phyloP scores from a whole-genome alignment of 2,329 filamentous ascomycete genomes.

The Aspergillus novofumigatus region DNA sequence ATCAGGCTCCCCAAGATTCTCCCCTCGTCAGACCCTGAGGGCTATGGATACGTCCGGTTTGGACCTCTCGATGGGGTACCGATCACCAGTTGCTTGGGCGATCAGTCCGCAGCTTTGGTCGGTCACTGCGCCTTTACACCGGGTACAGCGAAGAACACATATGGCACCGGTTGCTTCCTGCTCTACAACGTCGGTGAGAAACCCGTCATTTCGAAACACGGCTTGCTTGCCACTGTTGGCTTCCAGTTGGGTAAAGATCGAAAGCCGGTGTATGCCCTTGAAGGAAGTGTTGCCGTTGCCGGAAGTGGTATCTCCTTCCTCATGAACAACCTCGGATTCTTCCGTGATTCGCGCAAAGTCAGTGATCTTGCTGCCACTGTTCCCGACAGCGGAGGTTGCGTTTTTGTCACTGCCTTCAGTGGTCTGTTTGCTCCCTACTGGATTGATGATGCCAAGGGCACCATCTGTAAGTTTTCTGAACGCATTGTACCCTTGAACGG shows the following conservation, averaged over 20 bases:
- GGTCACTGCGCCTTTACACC: constrained; percentile 80
- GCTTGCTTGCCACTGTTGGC: constrained; percentile 79
- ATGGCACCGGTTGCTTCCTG: constrained; percentile 85
- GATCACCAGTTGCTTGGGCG: constrained; percentile 81
- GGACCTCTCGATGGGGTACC: constrained; percentile 65
- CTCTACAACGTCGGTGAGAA: constrained; percentile 83
- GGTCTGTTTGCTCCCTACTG: constrained; percentile 90
- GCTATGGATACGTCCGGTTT: constrained; percentile 63
- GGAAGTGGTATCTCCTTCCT: constrained; percentile 76
- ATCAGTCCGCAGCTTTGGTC: constrained; percentile 81
- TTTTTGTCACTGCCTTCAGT: constrained; percentile 86
- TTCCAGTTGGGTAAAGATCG: constrained; percentile 71
- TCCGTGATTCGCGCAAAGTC: constrained; percentile 59
- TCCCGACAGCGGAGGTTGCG: constrained; percentile 73
- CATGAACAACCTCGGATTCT: constrained; percentile 62
- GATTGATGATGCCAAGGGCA: constrained; percentile 89
- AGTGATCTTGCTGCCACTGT: constrained; percentile 62
- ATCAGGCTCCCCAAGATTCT: constrained; percentile 77
- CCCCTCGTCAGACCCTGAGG: constrained; percentile 68
- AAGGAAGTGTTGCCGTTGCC: constrained; percentile 78
- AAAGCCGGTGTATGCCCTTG: constrained; percentile 72
- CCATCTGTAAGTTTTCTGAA: constrained; percentile 59
- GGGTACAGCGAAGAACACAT: constrained; percentile 85
- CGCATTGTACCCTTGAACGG: neutral
- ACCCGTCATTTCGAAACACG: constrained; percentile 79